Conservation (phyloP, 2,329 filamentous ascomycete genomes). For the Hymenoscyphus repandus region DNA sequence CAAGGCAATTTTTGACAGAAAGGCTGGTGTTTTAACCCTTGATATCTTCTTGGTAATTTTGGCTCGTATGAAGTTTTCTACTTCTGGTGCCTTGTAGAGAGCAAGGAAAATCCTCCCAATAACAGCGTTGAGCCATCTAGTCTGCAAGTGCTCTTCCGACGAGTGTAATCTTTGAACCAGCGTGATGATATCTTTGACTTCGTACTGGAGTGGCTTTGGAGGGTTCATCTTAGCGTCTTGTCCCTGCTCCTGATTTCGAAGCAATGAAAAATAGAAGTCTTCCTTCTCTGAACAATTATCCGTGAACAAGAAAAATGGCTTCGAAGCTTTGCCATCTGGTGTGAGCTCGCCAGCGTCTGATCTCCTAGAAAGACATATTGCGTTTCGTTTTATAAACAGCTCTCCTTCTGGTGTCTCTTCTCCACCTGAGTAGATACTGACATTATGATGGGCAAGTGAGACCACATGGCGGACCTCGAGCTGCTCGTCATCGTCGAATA, state of each 20-base stretch:
- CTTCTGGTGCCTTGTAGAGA: constrained; percentile 75
- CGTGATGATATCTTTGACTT: constrained; percentile 80
- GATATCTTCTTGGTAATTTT: constrained; percentile 97
- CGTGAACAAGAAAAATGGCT: constrained; percentile 90
- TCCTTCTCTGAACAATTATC: constrained; percentile 96
- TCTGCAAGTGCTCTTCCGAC: constrained; percentile 84
- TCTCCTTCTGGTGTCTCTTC: constrained; percentile 81
- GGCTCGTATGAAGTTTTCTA: constrained; percentile 72
- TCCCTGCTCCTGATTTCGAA: constrained; percentile 75
- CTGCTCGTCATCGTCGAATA: constrained; percentile 94
- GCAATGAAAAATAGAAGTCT: constrained; percentile 92
- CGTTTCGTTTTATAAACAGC: constrained; percentile 91
- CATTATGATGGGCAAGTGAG: constrained; percentile 79
- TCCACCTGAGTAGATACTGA: constrained; percentile 79
- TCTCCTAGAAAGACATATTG: constrained; percentile 72
- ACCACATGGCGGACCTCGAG: constrained; percentile 95
- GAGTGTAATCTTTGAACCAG: constrained; percentile 88
- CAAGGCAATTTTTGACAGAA: constrained; percentile 80
- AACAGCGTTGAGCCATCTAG: constrained; percentile 88
- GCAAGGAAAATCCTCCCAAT: constrained; percentile 84
- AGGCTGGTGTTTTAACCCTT: constrained; percentile 84
- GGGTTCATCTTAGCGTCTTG: constrained; percentile 50
- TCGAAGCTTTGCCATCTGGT: constrained; percentile 55
- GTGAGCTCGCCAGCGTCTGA: constrained; percentile 47
- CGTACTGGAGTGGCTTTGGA: constrained; percentile 70